Base-by-base conservation (phyloP, 768 basidiomycete species). In the Mycena polygramma region DNA sequence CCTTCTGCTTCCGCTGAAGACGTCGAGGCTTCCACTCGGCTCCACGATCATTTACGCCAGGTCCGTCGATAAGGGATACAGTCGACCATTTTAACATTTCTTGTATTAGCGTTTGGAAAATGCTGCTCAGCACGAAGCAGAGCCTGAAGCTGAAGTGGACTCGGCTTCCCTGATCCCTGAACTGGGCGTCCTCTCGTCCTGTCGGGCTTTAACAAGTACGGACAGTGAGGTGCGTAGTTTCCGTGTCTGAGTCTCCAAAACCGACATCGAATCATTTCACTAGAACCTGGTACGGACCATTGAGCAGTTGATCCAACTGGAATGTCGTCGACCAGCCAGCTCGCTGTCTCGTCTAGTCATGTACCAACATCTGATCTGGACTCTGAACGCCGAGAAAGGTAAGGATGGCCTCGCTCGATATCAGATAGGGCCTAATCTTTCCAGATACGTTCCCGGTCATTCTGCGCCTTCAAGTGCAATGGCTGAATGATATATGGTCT, bases 341-440 rank as follows among this genome's bases (percentile, higher is more conserved):
- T 75, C 88, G 6, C 75, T 92, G 13, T 69, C 79, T 26, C 86
- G 85, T 64, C 77, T 91, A 43, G 79, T 86, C 15, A 76, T 83
- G 0, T 90, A 90, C 74, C 89, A 88, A 70, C 90, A 90, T 70
- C 77, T 89, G n/a, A 48, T 85, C 37, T 92, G 91, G 92, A 69
- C 80, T 11, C 68, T 77, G 22, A 82, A 85, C 36, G 81, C 80
- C 7, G 77, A 72, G 37, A 74, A 78, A 71, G 75, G 91, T 91
- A 71, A 69, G 84, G 71, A 2, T 55, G 11, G 30, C 26, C 41
- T 41, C 14, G 15, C 19, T 49, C 22, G 14, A 41, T 55, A 13
- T 65, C 11, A 41, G 36, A 20, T 36, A 22, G 49, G 11, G 53
- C 24, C 37, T 46, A 68, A 60, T 11, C 30, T 22, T 45, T 20